Percentiles rank a stretch among this genome's conserved stretches.
phyloP scores from a whole-genome alignment of 2,329 filamentous ascomycete species.

The Penicillium sp. region DNA sequence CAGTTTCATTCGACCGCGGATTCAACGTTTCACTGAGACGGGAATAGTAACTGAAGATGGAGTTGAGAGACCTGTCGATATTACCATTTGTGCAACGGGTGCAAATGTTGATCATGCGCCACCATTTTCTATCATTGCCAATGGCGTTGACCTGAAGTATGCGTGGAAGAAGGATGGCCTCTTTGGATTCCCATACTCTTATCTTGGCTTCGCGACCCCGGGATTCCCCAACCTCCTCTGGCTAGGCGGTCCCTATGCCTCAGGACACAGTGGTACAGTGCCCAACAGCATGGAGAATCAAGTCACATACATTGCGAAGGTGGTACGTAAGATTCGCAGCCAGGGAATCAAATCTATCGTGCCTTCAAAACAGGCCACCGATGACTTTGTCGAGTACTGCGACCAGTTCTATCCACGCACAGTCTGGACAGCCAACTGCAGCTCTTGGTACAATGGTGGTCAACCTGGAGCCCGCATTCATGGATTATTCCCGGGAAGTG shows the following conservation, averaged over 20 bases:
- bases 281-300: constrained; percentile 70
- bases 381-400: constrained; percentile 55
- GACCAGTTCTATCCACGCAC: constrained; percentile 58
- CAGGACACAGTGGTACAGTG: constrained; percentile 67
- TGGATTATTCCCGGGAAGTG: constrained; percentile 72
- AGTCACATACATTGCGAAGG: constrained; percentile 66
- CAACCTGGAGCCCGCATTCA: constrained; percentile 66
- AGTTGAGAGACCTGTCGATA: constrained; percentile 61
- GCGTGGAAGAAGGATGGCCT: constrained; percentile 62
- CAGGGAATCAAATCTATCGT: constrained; percentile 68
- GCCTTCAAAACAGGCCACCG: constrained; percentile 62
- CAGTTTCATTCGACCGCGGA: constrained; percentile 62
- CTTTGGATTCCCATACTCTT: constrained; percentile 69
- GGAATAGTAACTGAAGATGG: constrained; percentile 67
- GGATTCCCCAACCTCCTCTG: constrained; percentile 71
- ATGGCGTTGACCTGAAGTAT: constrained; percentile 57
- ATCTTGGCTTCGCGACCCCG: constrained; percentile 66
- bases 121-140: constrained; percentile 63
- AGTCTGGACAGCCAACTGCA: constrained; percentile 59
- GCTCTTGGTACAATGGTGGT: constrained; percentile 74
- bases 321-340: constrained; percentile 67
- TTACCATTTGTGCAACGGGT: constrained; percentile 71
- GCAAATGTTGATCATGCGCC: constrained; percentile 64
- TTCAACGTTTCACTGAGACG: constrained; percentile 61
- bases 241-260: constrained; percentile 64